These are phyloP conservation scores for Fraxinus cuspidata DNA, from an alignment of 257 asterid species.

Conservation along the genomic window DNA sequence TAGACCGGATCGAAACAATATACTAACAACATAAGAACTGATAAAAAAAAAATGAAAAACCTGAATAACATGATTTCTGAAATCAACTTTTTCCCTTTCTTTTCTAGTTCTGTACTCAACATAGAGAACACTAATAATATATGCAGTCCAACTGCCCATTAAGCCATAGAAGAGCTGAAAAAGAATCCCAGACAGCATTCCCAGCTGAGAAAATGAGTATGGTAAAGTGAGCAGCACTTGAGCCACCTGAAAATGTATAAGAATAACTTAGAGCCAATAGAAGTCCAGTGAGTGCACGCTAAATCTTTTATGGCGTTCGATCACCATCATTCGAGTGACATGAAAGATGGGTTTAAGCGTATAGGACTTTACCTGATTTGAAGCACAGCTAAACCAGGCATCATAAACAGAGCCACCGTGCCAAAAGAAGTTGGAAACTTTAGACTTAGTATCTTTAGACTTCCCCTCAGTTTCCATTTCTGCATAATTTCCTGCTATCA, in stretches of 20 bases:
- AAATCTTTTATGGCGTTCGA: no score
- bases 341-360: background rate
- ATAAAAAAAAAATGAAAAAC: conserved; percentile 27
- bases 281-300: no score
- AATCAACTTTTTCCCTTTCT: conserved; percentile 83
- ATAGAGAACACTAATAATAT: conserved; percentile 74
- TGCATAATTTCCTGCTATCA: conserved; percentile 66
- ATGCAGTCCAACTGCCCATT: conserved; percentile 94
- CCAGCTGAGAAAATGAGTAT: conserved; percentile 89
- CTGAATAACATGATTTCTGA: conserved; percentile 92
- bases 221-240: conserved; percentile 87
- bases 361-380: conserved; percentile 58
- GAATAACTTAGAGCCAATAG: background rate
- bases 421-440: conserved; percentile 71
- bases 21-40: conserved; percentile 30
- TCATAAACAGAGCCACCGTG: conserved; percentile 92
- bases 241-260: conserved; percentile 60
- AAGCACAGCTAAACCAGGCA: conserved; percentile 97
- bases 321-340: no score
- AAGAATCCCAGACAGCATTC: conserved; percentile 73
- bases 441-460: conserved; percentile 44
- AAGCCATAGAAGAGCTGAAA: conserved; percentile 83
- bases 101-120: conserved; percentile 83
- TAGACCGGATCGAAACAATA: background rate
- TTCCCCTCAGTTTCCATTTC: conserved; percentile 80